Conservation (phyloP, 1,284 basidiomycete species). For the Boletellus sp. region DNA sequence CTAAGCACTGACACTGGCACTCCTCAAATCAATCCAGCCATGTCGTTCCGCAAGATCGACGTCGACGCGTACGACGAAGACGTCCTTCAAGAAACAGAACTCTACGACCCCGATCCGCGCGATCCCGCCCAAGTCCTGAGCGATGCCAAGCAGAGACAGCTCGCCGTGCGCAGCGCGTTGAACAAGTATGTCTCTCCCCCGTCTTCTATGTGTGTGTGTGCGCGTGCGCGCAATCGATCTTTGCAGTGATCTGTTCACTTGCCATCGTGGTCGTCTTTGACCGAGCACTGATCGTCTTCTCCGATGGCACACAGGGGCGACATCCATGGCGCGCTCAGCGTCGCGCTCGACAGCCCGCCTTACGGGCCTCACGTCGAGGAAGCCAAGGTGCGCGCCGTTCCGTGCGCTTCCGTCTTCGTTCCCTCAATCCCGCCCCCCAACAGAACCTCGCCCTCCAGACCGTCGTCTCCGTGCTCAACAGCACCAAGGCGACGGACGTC, state of each 20-base stretch:
- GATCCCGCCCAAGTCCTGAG: slow-evolving; percentile 70
- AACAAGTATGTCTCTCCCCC: slow-evolving; percentile 55
- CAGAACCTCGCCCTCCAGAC: slow-evolving; percentile 79
- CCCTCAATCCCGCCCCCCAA: not conserved
- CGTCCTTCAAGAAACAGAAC: slow-evolving; percentile 77
- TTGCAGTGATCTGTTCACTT: too few species aligned
- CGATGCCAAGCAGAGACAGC: slow-evolving; percentile 75
- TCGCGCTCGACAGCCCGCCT: slow-evolving; percentile 74
- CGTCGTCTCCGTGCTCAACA: slow-evolving; percentile 92
- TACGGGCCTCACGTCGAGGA: slow-evolving; percentile 72
- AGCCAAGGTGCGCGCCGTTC: slow-evolving; percentile 68
- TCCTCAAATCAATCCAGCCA: slow-evolving; percentile 29
- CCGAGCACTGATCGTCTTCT: too few species aligned
- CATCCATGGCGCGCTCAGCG: slow-evolving; percentile 64
- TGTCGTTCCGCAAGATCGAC: slow-evolving; percentile 92
- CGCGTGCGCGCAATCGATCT: not conserved
- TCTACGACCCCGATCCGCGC: slow-evolving; percentile 85
- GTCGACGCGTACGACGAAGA: slow-evolving; percentile 95
- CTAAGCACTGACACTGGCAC: not conserved
- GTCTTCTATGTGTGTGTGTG: too few species aligned
- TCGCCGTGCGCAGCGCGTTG: slow-evolving; percentile 69
- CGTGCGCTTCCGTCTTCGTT: too few species aligned
- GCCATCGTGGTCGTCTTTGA: too few species aligned
- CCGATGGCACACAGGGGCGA: slow-evolving; percentile 55
- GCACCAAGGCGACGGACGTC: slow-evolving; percentile 90